Percentiles rank a stretch among this genome's conserved stretches.
These are phyloP conservation scores for Emmonsiellopsis sp. DNA, from an alignment of 2,329 filamentous ascomycete species.

Conservation along the genomic window DNA sequence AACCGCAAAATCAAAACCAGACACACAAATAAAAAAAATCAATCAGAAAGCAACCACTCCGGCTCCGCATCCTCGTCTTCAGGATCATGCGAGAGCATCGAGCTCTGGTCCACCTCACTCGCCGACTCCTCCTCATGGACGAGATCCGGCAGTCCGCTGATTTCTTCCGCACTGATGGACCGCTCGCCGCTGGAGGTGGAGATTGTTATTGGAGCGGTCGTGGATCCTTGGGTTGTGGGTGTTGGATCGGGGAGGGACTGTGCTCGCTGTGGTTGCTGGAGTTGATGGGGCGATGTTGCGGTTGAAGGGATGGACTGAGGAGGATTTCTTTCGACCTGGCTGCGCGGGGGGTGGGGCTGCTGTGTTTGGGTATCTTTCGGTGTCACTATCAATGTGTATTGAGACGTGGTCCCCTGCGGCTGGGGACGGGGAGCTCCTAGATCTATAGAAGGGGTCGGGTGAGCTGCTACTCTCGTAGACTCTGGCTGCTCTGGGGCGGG, in stretches of 20 bases:
- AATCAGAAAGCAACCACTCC: slow-evolving; percentile 48
- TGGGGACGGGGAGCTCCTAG: background rate
- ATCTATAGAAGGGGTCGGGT: background rate
- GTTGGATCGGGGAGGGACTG: background rate
- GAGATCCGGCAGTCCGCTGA: slow-evolving; percentile 14
- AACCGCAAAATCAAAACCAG: background rate
- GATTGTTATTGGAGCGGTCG: slow-evolving; percentile 17
- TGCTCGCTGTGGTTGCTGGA: background rate
- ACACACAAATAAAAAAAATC: background rate
- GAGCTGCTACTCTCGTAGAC: background rate
- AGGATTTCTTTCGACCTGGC: background rate
- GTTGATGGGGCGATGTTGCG: background rate
- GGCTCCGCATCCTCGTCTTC: slow-evolving; percentile 59
- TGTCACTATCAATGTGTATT: background rate
- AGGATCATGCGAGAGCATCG: slow-evolving; percentile 52
- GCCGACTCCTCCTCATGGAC: slow-evolving; percentile 17
- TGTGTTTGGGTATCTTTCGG: background rate
- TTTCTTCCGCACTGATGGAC: slow-evolving; percentile 20
- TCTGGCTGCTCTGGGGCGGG: background rate
- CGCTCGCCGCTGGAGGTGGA: slow-evolving; percentile 18
- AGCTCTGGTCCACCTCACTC: slow-evolving; percentile 35
- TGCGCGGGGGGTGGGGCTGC: background rate
- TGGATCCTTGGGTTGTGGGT: slow-evolving; percentile 11
- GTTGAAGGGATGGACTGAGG: background rate
- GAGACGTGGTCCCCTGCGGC: background rate